Percentiles rank a stretch among this genome's conserved stretches.
Evolutionary conservation across 768 basidiomycete genomes (phyloP).

Genomic region (Lactarius sp.): DNA sequence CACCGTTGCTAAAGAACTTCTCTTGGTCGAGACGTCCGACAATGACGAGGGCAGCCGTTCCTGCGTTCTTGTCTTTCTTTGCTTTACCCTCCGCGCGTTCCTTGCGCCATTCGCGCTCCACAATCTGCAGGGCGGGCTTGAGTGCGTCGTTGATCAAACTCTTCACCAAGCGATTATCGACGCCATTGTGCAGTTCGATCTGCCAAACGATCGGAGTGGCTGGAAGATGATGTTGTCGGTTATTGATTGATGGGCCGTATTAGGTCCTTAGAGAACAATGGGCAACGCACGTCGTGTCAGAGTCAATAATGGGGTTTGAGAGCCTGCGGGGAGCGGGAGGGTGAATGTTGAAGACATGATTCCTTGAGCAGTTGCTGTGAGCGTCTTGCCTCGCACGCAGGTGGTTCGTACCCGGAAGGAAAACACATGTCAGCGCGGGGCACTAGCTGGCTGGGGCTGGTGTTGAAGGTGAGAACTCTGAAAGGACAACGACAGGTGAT

Average conservation of each 20-base stretch:
- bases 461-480: no score
- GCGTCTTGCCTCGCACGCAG: no score
- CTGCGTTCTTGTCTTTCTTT: constrained; percentile 42
- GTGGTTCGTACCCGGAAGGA: no score
- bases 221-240: constrained; percentile 29
- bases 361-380: background rate
- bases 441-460: no score
- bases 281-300: constrained; percentile 52
- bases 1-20: constrained; percentile 88
- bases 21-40: constrained; percentile 71
- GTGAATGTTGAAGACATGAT: constrained; percentile 38
- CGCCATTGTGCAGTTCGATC: constrained; percentile 75
- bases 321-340: constrained; percentile 13
- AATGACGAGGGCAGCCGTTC: constrained; percentile 69
- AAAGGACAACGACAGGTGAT: no score
- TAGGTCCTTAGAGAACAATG: constrained; percentile 24
- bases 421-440: background rate
- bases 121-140: constrained; percentile 63
- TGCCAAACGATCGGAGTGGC: constrained; percentile 64
- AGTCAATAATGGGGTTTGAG: constrained; percentile 38
- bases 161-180: constrained; percentile 64
- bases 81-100: constrained; percentile 32
- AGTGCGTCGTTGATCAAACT: constrained; percentile 54
- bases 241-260: background rate
- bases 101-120: constrained; percentile 72